Evolutionary conservation across 371 early-diverging fungal genomes (phyloP), one percentile per base, ranked within the genome.

Genomic region (Mortierella sp.): DNA sequence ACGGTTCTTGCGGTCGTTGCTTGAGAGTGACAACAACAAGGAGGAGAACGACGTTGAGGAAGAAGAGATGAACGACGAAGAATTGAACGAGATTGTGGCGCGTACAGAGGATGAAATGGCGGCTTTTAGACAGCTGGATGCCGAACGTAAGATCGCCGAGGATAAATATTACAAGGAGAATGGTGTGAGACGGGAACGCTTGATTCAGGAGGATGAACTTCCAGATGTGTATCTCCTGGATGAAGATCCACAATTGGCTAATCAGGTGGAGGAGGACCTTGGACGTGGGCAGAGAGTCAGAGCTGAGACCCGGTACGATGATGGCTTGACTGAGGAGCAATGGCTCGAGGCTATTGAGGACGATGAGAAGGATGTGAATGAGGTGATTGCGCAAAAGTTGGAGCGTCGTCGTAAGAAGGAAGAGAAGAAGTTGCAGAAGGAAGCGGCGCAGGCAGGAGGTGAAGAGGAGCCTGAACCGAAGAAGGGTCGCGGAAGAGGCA

Each of bases 301-400:
- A 46, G 87, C 86, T 5, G 82, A 73, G 42, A 92, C 96, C 12
- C 82, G 86, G 13, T 98, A 98, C 74, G 94, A 93, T 71, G 98
- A 98, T 68, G 95, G 93, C 0, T 80, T 98, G 72, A 95, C 95
- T 0, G 98, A 98, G 60, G 96, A 96, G 61, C 95, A 98, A 81
- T 98, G 90, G 90, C 67, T 95, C 19, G 86, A 86, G 78, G 89
- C 89, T 0, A 59, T 90, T 50, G 90, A 91, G 54, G 84, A 87
- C 53, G 89, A 86, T 7, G 79, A 84, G 28, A 82, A 84, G 30
- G 90, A 92, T 52, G 52, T 91, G 10, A 83, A 90, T 30, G 91
- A 90, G 38, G 28, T 88, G 30, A 87, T 89, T 58, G 71, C 61
- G 16, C 69, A 85, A 66, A 86, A 90, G 72, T 82, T 81, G 46